Evolutionary conservation across 2,329 filamentous ascomycete species (phyloP), one percentile per base, ranked within the genome.

Genomic region (Fusarium aywerte): DNA sequence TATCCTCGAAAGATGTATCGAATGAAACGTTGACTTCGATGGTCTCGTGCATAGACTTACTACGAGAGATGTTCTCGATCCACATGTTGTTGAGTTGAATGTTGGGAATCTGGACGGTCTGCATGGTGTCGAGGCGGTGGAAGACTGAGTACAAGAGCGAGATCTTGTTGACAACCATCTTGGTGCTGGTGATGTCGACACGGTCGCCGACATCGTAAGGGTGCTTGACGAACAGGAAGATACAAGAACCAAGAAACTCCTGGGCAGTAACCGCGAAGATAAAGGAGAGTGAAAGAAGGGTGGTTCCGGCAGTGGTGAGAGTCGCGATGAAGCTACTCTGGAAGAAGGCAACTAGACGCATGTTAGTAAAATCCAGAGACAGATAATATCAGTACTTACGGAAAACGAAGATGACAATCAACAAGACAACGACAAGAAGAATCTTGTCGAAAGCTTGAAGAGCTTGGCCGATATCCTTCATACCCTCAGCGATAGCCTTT

Each of bases 171-270:
- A 99, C 96, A 6, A 93, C 84, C 70, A 97, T 88, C 71, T 89
- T 85, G 68, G 90, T 85, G 16, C 83, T 84, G 51, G 77, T 81
- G 67, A 98, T 91, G 73, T 97, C 93, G 40, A 98, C 92, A 25
- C 96, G 90, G 77, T 99, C 96, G 63, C 95, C 94, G 21, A 98
- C 93, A 76, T 99, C 96, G 77, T 92, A 98, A 0, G 96, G 95
- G 77, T 99, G 96, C 83, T 99, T 99, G 82, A 98, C 93, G 74
- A 99, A 99, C 2, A 99, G 83, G 83, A 99, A 99, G 74, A 99
- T 97, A 82, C 95, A 98, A 35, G 94, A 97, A 74, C 95, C 95
- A n/a, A 99, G 87, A 67, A 99, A 91, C 79, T 99, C 96, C 79
- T 97, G 94, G 5, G 91, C 90, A 2, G 94, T 97, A 56, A 91